Conservation (phyloP, 2,329 filamentous ascomycete species). For the Capronia epimyces region DNA sequence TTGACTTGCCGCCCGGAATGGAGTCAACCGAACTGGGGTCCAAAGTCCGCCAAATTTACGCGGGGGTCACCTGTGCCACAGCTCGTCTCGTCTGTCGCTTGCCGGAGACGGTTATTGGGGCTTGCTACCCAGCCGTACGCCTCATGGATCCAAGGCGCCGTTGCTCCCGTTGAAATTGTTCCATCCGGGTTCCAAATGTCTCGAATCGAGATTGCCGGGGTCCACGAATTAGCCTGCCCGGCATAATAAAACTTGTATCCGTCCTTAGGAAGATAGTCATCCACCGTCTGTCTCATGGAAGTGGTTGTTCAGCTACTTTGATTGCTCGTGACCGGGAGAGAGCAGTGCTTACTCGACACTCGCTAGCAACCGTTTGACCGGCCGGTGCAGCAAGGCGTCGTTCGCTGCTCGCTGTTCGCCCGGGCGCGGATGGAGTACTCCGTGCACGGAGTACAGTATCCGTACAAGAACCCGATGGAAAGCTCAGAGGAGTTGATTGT, state of each 20-base stretch:
- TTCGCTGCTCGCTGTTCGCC: no score
- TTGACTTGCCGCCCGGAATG: not conserved
- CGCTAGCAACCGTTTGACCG: not conserved
- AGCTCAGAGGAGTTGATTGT: not conserved
- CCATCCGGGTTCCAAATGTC: slow-evolving; percentile 22
- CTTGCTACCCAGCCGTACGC: not conserved
- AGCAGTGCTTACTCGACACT: no score
- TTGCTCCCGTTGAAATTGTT: slow-evolving; percentile 14
- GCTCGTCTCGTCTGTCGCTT: not conserved
- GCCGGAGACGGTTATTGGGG: slow-evolving; percentile 3
- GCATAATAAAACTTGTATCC: no score
- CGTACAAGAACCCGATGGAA: not conserved
- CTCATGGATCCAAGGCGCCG: slow-evolving; percentile 9
- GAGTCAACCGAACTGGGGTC: not conserved
- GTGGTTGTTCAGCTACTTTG: not conserved
- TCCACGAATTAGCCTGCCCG: not conserved
- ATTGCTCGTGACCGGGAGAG: not conserved
- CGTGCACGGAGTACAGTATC: not conserved
- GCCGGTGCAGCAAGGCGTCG: not conserved
- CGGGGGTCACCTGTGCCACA: not conserved
- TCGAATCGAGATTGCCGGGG: slow-evolving; percentile 24
- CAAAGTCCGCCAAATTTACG: no score
- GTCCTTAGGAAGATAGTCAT: no score
- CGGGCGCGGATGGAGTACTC: no score
- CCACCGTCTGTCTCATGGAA: no score